Evolutionary conservation across 176 grass and related monocot species (phyloP).

Genomic region (Sorghum bicolor): DNA sequence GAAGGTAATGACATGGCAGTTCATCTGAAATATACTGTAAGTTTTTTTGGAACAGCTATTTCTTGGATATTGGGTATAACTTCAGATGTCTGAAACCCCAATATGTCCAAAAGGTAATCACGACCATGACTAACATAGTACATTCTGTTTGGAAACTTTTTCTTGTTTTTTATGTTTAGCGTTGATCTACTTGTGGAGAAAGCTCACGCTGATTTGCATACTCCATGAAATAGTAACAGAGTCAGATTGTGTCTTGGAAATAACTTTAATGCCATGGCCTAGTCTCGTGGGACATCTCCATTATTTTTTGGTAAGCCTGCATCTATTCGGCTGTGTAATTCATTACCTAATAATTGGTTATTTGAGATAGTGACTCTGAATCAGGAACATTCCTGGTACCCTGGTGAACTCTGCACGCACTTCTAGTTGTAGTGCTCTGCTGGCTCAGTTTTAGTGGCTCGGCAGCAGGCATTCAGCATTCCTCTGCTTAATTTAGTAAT

Average conservation of each 20-base stretch:
- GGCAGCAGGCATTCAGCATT: not conserved
- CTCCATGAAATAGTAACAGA: not conserved
- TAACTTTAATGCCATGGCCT: not conserved
- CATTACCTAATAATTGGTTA: no score
- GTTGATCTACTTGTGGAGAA: not conserved
- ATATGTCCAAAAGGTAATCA: not conserved
- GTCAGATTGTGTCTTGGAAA: not conserved
- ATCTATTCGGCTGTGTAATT: not conserved
- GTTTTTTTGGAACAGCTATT: not conserved
- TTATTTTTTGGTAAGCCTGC: not conserved
- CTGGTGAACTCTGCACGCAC: not conserved
- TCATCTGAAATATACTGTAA: not conserved
- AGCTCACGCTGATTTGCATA: not conserved
- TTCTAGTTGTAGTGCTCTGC: not conserved
- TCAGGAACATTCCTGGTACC: no score
- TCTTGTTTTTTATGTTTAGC: not conserved
- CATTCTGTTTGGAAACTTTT: not conserved
- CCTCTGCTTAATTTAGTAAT: not conserved
- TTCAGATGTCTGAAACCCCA: not conserved
- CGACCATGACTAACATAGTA: not conserved
- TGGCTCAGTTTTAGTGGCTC: not conserved
- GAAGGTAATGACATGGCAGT: not conserved
- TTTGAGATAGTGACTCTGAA: no score
- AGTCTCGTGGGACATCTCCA: not conserved
- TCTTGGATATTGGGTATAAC: not conserved